phyloP scores from a whole-genome alignment of 306 rosid genomes.

The Lathyrus aphaca region DNA sequence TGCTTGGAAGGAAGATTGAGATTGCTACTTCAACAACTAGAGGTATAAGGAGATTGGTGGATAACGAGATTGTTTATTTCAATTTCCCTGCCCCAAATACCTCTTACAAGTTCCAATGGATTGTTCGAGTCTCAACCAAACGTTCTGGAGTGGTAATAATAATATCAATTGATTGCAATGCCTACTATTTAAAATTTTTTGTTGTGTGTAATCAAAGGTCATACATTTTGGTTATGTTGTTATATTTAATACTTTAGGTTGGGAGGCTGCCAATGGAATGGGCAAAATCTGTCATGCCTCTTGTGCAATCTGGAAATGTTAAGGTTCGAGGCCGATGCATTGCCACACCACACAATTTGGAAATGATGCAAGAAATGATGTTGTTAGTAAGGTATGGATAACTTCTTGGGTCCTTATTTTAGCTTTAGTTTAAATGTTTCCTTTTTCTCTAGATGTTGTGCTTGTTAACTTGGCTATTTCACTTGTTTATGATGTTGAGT shows the following conservation, averaged over 20 bases:
- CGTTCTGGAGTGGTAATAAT: conserved; percentile 65
- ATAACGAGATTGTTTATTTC: conserved; percentile 78
- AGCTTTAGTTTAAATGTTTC: no score
- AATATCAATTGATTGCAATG: not conserved
- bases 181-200: not conserved
- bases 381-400: conserved; percentile 61
- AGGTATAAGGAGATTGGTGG: conserved; percentile 62
- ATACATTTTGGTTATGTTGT: not conserved
- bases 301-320: conserved; percentile 59
- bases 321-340: conserved; percentile 66
- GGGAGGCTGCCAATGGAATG: conserved; percentile 91
- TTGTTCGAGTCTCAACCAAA: conserved; percentile 79
- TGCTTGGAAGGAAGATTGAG: conserved; percentile 68
- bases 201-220: not conserved
- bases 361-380: conserved; percentile 72
- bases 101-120: conserved; percentile 51
- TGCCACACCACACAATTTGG: conserved; percentile 60
- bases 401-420: not conserved
- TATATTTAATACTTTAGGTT: conserved; percentile 50
- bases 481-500: not conserved
- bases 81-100: conserved; percentile 42
- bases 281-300: conserved; percentile 71
- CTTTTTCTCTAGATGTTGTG: no score
- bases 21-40: conserved; percentile 63
- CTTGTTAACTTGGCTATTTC: not conserved